Base-by-base conservation (phyloP, 2,329 filamentous ascomycete species). In the Juglanconis juglandina region DNA sequence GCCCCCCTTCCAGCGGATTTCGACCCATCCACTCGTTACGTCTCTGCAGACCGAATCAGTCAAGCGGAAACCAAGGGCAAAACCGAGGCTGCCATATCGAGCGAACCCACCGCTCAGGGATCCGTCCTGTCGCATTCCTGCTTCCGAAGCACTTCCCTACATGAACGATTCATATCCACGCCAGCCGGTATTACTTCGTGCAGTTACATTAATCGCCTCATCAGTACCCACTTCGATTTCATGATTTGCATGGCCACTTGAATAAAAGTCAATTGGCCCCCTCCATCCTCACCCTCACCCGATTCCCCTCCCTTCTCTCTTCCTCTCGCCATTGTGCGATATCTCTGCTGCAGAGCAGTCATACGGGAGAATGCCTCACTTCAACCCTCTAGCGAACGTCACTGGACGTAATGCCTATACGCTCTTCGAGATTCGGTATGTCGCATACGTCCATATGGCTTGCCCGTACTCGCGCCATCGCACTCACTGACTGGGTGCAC, bases 341-440 rank as follows among this genome's bases (percentile, higher is more conserved):
- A 37, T 34, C n/a, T 52, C 51, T 47, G 53, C 47, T 51, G 39
- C 58, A 42, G 24, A 58, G 47, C 50, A 51, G n/a, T 35, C 48
- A 42, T 10, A 49, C 37, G 35, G 47, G 63, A 76, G 69, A 66
- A 85, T 85, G 82, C 81, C 80, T 62, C 81, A 79, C 33, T 83
- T 85, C 65, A 84, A 84, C 59, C 81, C 81, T 50, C 83, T 86
- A 67, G 77, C 76, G 24, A 76, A 79, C 46, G 79, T 81, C 65
- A 79, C 77, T 17, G 79, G 79, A 62, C 80, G 79, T 66, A 76
- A 77, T 68, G 78, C 77, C 54, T 81, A 78, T 65, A 81, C 80
- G 30, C 76, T 85, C 49, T 86, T 86, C 67, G 82, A 85, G 67
- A 83, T 86, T 65, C 80, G 83, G 82, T 85, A 73, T 66, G 81